Conservation (phyloP, 2,329 filamentous ascomycete genomes). For the Talaromyces funiculosus region DNA sequence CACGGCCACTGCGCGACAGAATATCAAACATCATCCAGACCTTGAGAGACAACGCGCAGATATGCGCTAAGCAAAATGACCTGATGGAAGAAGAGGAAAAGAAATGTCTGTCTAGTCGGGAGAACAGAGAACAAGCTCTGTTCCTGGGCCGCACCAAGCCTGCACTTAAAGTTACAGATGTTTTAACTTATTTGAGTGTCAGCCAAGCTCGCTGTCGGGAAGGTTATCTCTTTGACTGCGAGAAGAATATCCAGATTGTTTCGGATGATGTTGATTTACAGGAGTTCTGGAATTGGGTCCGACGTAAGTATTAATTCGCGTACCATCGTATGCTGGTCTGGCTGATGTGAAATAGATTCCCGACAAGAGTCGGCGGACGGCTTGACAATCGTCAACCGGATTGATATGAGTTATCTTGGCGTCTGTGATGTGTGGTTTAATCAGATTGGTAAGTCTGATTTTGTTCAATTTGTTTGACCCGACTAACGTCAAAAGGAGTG, state of each 20-base stretch:
- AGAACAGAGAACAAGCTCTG: constrained; percentile 32
- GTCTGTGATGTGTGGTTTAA: constrained; percentile 55
- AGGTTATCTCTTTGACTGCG: constrained; percentile 50
- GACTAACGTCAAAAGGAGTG: constrained; percentile 16
- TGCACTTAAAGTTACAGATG: constrained; percentile 33
- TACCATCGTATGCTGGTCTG: neutral
- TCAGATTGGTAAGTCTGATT: constrained; percentile 40
- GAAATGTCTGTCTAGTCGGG: constrained; percentile 33
- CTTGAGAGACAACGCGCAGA: neutral
- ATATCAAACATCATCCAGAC: constrained; percentile 27
- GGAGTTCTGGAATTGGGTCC: constrained; percentile 55
- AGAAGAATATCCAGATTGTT: constrained; percentile 51
- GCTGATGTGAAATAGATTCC: constrained; percentile 29
- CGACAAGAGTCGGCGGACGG: constrained; percentile 38
- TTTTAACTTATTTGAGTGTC: constrained; percentile 37
- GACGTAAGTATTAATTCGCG: constrained; percentile 33
- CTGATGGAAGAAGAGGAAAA: neutral
- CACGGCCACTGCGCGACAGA: constrained; percentile 24
- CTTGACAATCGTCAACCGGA: constrained; percentile 50
- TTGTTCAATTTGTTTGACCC: neutral
- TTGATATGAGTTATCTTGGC: constrained; percentile 58
- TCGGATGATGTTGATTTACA: constrained; percentile 52
- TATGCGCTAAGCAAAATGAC: constrained; percentile 4
- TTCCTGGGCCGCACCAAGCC: constrained; percentile 24
- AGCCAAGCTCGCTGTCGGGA: constrained; percentile 48